These are phyloP conservation scores for Arthrobotrys conoides DNA, from an alignment of 2,329 filamentous ascomycete species.

Conservation along the genomic window DNA sequence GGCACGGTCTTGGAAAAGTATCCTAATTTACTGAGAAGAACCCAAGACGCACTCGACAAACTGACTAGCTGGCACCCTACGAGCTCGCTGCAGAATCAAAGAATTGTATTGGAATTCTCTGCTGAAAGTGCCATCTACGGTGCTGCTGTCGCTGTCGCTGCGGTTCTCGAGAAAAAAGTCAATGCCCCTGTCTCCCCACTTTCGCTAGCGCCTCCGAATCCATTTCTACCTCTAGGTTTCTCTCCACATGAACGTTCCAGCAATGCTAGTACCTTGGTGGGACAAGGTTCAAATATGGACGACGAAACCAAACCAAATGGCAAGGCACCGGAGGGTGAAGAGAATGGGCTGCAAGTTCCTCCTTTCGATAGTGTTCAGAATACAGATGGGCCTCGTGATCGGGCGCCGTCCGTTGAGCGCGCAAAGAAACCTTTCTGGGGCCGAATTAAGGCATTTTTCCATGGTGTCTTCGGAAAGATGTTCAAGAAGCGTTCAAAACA, in stretches of 20 bases:
- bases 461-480: slow-evolving; percentile 32
- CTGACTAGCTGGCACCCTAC: slow-evolving; percentile 35
- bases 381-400: slow-evolving; percentile 1
- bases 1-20: slow-evolving; percentile 57
- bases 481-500: slow-evolving; percentile 31
- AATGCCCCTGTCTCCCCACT: slow-evolving; percentile 7
- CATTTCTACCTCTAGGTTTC: not conserved
- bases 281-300: slow-evolving; percentile 17
- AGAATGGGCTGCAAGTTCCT: slow-evolving; percentile 6
- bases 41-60: slow-evolving; percentile 36
- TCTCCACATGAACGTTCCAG: slow-evolving; percentile 52
- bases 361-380: not conserved
- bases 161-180: slow-evolving; percentile 33
- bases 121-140: slow-evolving; percentile 55
- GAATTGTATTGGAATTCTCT: slow-evolving; percentile 50
- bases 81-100: not conserved
- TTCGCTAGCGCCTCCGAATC: slow-evolving; percentile 25
- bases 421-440: slow-evolving; percentile 35
- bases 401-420: not conserved
- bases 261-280: slow-evolving; percentile 53
- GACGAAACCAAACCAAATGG: slow-evolving; percentile 24
- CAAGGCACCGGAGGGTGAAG: slow-evolving; percentile 2
- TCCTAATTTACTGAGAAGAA: slow-evolving; percentile 39
- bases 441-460: slow-evolving; percentile 30
- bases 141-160: slow-evolving; percentile 52